Conservation (phyloP, 495 filamentous ascomycete genomes). For the Trichoderma reesei region DNA sequence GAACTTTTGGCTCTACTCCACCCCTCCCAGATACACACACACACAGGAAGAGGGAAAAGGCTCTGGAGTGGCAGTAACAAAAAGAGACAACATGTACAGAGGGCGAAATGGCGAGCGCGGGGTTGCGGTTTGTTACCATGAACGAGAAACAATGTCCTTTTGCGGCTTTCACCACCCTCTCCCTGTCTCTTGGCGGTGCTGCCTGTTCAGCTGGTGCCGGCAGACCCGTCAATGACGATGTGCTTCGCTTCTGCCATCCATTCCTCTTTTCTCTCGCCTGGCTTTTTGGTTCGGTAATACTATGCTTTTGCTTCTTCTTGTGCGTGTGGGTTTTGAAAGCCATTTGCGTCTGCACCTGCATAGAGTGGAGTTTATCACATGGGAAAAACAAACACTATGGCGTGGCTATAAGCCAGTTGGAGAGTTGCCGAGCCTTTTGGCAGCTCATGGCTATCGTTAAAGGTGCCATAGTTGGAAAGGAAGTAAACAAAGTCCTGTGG, state of each 20-base stretch:
- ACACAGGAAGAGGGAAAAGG: neutral
- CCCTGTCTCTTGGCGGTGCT: neutral
- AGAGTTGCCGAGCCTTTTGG: no score
- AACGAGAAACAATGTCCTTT: neutral
- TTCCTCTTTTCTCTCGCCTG: neutral
- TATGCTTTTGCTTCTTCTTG: no score
- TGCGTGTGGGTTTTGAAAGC: no score
- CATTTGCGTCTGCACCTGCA: no score
- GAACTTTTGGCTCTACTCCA: constrained; percentile 6
- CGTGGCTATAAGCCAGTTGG: no score
- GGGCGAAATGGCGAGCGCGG: neutral
- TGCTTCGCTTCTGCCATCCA: no score
- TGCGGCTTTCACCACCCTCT: neutral
- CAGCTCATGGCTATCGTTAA: no score
- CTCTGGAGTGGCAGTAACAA: neutral
- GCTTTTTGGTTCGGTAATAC: no score
- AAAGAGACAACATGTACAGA: neutral
- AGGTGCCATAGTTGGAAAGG: no score
- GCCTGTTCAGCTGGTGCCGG: neutral
- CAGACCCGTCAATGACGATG: neutral
- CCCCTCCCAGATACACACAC: neutral
- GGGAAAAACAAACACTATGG: no score
- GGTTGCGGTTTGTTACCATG: neutral
- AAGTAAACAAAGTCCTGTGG: no score
- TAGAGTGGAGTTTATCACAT: no score